Evolutionary conservation across 805 yeast species (phyloP), one percentile per base, ranked within the genome.

Genomic region (Kodamaea lidongshanica): DNA sequence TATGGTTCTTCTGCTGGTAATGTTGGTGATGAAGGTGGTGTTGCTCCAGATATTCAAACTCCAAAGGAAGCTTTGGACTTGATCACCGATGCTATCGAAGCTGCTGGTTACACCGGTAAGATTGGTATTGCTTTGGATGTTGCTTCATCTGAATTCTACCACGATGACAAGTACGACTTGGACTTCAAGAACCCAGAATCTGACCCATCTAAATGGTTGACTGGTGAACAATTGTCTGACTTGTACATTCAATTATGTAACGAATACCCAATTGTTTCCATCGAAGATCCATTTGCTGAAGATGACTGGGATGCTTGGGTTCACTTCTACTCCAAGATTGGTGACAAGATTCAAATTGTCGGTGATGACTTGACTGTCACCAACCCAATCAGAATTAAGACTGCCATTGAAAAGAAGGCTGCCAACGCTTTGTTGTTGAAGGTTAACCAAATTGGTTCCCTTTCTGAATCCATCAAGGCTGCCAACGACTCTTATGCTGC

Each of bases 1-100:
- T 92, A 89, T 81, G 98, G 98, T 62, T 81, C 85, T 60, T 80
- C 94, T 43, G 98, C 98, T 56, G 97, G 96, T 72, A 89, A 89
- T 74, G 98, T 89, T 62, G 98, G 98, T 79, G 98, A 89, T 70
- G 98, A 89, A 77, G 98, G 98, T 82, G 98, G 98, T 79, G 96
- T 89, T 74, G 98, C 98, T 56, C 98, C 98, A 68, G 85, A 87
- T 68, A 79, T 92, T 50, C 75, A 81, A 48, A 77, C 96, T 52
- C 89, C 98, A 61, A 84, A 77, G 67, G 97, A 89, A 78, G 98
- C 97, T 53, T 74, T 89, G 48, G 96, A 92, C 73, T 79, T 89
- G 65, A 86, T 89, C 65, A 74, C 77, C 51, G 80, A 67, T 47
- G 86, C 98, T 58, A 89, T 92, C 63, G 84, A 78, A 62, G 65